Percentiles rank a stretch among this genome's conserved stretches.
These are phyloP conservation scores for Crithidia mellificae DNA, from an alignment of 208 protist genomes.

Conservation along the genomic window DNA sequence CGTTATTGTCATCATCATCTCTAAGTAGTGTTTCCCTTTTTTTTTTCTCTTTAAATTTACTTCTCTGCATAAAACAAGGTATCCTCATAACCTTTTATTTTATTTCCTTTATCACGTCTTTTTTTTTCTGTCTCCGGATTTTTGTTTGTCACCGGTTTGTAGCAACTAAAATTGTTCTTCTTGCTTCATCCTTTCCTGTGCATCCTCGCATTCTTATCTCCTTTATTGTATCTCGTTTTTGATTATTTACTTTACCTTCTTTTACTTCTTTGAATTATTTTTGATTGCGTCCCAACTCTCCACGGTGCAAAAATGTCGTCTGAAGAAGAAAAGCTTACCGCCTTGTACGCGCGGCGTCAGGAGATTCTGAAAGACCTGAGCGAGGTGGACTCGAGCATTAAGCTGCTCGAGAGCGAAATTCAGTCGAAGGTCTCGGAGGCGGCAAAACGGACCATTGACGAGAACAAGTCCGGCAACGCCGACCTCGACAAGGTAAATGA, in stretches of 20 bases:
- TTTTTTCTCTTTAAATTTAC: slow-evolving; percentile 7
- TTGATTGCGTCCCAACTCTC: slow-evolving; percentile 15
- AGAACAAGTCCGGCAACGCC: slow-evolving; percentile 34
- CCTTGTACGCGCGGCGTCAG: slow-evolving; percentile 75
- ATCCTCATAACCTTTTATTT: not conserved
- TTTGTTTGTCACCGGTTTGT: not conserved
- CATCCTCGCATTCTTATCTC: too few species aligned
- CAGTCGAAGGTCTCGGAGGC: slow-evolving; percentile 38
- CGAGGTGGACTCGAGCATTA: slow-evolving; percentile 77
- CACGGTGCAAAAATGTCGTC: slow-evolving; percentile 36
- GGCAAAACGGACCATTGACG: slow-evolving; percentile 34
- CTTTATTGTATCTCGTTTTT: too few species aligned
- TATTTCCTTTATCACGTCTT: too few species aligned
- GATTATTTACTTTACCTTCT: not conserved
- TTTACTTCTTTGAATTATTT: slow-evolving; percentile 17
- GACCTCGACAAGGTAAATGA: slow-evolving; percentile 56
- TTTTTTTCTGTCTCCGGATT: slow-evolving; percentile 14
- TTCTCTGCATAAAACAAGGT: slow-evolving; percentile 11
- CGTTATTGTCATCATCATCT: slow-evolving; percentile 1
- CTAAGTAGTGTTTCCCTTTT: slow-evolving; percentile 12
- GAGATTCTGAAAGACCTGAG: slow-evolving; percentile 77
- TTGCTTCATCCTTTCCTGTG: too few species aligned
- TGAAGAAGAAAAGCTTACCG: slow-evolving; percentile 67
- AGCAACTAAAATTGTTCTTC: too few species aligned
- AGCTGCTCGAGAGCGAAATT: slow-evolving; percentile 62